Base-by-base conservation (phyloP, 2,329 filamentous ascomycete genomes). In the Aspergillus versicolor region DNA sequence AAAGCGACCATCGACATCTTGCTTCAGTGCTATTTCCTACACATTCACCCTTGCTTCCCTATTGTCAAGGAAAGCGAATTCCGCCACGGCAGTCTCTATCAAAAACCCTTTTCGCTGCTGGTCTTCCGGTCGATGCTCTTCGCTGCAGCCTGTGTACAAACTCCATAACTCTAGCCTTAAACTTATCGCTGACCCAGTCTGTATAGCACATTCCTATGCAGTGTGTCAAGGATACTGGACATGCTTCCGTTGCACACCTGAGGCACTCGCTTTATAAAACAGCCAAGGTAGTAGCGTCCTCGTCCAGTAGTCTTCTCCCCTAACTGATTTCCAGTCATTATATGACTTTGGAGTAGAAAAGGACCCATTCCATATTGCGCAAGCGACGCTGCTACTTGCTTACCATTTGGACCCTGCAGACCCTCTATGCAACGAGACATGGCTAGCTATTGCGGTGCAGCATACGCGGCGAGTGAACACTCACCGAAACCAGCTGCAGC, bases 101-200 rank as follows among this genome's bases (percentile, higher is more conserved):
- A 22, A 15, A 34, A 15, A 17, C 30, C 45, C 17, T 48, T 48
- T 17, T 38, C 45, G 15, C 6, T 48, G 30, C 12, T 48, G n/a
- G 45, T 48, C 8, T 48, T 48, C n/a, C 45, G 45, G 11, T 15
- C 45, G 11, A 48, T 48, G 45, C 45, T 48, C 45, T 48, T 48
- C n/a, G 45, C 45, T 32, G 45, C 45, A 12, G 27, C 45, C n/a
- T 34, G 27, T 19, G 45, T 48, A 48, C 7, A 17, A 32, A 2
- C 30, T 11, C 45, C 27, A 34, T 19, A 8, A 12, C 27, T 11
- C 27, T 11, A 4, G 5, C n/a, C 27, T 11, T n/a, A 4, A 2
- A 15, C 6, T n/a, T 19, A n/a, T 17, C 19, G n/a, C 45, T 48
- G 17, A 48, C 17, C n/a, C 15, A 19, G 19, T 11, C 12, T 37